phyloP scores from a whole-genome alignment of 441 rosid species.

The Rhodomyrtus psidioides region DNA sequence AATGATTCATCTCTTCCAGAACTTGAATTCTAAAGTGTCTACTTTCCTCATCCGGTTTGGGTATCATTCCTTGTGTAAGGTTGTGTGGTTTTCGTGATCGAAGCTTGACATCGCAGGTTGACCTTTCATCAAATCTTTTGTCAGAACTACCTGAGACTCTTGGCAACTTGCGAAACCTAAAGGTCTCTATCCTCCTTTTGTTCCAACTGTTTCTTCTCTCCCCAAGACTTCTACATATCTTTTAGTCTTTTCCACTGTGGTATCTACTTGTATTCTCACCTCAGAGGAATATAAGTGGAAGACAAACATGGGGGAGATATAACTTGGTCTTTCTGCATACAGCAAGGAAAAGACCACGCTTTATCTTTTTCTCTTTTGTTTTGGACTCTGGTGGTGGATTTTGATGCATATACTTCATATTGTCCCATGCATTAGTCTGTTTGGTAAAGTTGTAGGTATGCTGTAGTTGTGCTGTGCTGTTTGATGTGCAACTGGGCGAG shows the following conservation, averaged over 20 bases:
- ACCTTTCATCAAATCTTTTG: slow-evolving; percentile 78
- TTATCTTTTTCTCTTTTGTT: neutral
- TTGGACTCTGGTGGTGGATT: neutral
- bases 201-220: neutral
- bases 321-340: neutral
- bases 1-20: neutral
- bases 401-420: neutral
- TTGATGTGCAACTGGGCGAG: neutral
- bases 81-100: neutral
- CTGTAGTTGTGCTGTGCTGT: neutral
- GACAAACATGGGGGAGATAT: neutral
- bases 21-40: neutral
- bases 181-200: slow-evolving; percentile 33
- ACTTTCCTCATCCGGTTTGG: neutral
- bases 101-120: slow-evolving; percentile 42
- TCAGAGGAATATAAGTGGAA: neutral
- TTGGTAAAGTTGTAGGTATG: neutral
- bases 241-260: neutral
- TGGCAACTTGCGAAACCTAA: slow-evolving; percentile 46
- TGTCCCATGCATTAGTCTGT: neutral
- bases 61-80: neutral
- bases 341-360: neutral
- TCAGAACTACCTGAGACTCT: slow-evolving; percentile 57
- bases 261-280: neutral
- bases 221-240: neutral